Conservation (phyloP, 495 filamentous ascomycete genomes). For the Recurvomyces mirabilis region DNA sequence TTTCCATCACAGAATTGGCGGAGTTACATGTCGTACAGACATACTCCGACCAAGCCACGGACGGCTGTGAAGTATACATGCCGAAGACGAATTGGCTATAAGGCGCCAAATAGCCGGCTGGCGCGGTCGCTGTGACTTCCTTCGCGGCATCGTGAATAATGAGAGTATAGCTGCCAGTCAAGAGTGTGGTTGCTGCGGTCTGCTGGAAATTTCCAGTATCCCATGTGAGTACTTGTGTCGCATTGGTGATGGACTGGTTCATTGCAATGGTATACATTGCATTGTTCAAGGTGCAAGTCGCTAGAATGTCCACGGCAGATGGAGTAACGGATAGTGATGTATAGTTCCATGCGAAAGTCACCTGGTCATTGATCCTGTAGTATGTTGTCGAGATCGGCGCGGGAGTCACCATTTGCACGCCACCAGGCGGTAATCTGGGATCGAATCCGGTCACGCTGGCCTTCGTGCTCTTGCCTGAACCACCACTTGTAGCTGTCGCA, state of each 20-base stretch:
- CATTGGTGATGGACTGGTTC: slow-evolving; percentile 46
- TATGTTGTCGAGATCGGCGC: slow-evolving; percentile 48
- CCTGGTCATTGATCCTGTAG: slow-evolving; percentile 68
- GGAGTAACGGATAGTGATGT: slow-evolving; percentile 73
- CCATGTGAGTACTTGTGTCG: slow-evolving; percentile 57
- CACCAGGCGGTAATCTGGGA: slow-evolving; percentile 54
- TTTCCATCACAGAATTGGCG: slow-evolving; percentile 52
- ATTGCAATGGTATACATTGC: slow-evolving; percentile 54
- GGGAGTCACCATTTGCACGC: slow-evolving; percentile 74
- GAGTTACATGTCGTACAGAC: slow-evolving; percentile 57
- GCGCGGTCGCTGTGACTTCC: slow-evolving; percentile 47
- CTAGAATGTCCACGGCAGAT: slow-evolving; percentile 66
- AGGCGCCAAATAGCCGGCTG: slow-evolving; percentile 60
- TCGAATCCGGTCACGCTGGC: slow-evolving; percentile 42
- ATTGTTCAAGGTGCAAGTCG: slow-evolving; percentile 59
- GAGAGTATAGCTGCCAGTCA: slow-evolving; percentile 73
- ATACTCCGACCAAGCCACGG: slow-evolving; percentile 46
- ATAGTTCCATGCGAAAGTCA: slow-evolving; percentile 93
- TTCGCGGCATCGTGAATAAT: slow-evolving; percentile 65
- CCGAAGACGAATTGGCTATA: slow-evolving; percentile 60
- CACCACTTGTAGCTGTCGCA: slow-evolving; percentile 24
- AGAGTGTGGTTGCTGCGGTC: slow-evolving; percentile 45
- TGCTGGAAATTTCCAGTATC: slow-evolving; percentile 63
- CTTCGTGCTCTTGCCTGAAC: slow-evolving; percentile 5
- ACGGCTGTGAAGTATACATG: slow-evolving; percentile 62